Percentiles rank a stretch among this genome's conserved stretches.
Conservation (phyloP, 805 yeast genomes). For the Candida dendrica region DNA sequence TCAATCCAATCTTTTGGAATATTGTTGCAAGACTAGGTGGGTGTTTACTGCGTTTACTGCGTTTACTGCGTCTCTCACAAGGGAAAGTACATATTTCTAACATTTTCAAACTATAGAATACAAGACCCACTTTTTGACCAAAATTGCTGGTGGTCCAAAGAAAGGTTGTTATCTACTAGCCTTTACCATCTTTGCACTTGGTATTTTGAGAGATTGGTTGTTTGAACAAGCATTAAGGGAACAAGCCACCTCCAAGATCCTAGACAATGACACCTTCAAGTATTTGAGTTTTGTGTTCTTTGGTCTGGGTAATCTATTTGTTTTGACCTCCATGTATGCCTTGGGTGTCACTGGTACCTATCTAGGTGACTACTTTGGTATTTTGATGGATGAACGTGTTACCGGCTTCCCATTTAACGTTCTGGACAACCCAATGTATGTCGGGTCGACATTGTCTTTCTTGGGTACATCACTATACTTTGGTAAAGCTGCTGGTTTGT, state of each 20-base stretch:
- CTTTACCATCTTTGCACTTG: constrained; percentile 73
- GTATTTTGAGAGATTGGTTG: constrained; percentile 72
- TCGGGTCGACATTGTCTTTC: constrained; percentile 85
- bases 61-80: no score
- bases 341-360: constrained; percentile 96
- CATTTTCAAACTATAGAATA: constrained; percentile 43
- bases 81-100: no score
- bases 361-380: constrained; percentile 95
- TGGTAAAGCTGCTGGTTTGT: constrained; percentile 85
- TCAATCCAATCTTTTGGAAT: constrained; percentile 96
- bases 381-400: constrained; percentile 84
- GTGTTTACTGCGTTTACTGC: no score
- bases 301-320: constrained; percentile 71
- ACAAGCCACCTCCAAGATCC: constrained; percentile 61
- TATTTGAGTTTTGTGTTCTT: constrained; percentile 51
- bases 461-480: constrained; percentile 84
- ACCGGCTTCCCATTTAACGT: constrained; percentile 91
- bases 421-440: constrained; percentile 92
- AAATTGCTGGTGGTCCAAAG: constrained; percentile 57
- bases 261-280: constrained; percentile 35
- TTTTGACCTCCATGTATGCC: constrained; percentile 79
- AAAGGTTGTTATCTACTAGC: constrained; percentile 86
- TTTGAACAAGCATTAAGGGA: constrained; percentile 62
- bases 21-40: constrained; percentile 66
- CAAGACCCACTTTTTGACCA: constrained; percentile 69